Conservation (phyloP, 768 basidiomycete species). For the Amanita fuliginea region DNA sequence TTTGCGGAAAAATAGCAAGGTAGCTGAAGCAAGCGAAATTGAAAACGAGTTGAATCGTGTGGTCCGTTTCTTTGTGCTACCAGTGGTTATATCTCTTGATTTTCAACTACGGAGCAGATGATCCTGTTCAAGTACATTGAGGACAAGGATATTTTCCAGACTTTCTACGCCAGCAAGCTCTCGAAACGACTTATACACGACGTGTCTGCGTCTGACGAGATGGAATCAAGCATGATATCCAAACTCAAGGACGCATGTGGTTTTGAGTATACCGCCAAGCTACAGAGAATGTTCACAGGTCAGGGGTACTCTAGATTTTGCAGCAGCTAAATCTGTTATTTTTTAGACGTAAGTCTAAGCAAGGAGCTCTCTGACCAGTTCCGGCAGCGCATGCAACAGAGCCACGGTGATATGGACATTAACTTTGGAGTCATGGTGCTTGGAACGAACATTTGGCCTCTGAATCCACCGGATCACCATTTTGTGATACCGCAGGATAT, state of each 20-base stretch:
- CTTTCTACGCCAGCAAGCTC: slow-evolving; percentile 91
- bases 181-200: slow-evolving; percentile 88
- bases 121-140: slow-evolving; percentile 96
- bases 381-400: slow-evolving; percentile 85
- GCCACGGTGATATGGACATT: slow-evolving; percentile 78
- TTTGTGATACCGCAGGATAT: slow-evolving; percentile 88
- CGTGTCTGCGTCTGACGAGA: slow-evolving; percentile 90
- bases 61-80: slow-evolving; percentile 38
- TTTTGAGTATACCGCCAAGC: slow-evolving; percentile 93
- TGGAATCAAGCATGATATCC: slow-evolving; percentile 95
- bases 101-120: slow-evolving; percentile 60
- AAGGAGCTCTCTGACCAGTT: slow-evolving; percentile 93
- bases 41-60: slow-evolving; percentile 87
- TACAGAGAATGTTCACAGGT: slow-evolving; percentile 97
- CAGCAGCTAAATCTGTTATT: neutral
- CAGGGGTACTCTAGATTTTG: neutral
- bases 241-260: slow-evolving; percentile 96
- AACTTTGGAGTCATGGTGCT: slow-evolving; percentile 91
- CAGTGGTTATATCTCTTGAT: slow-evolving; percentile 19
- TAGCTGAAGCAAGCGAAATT: slow-evolving; percentile 83
- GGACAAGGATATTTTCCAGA: slow-evolving; percentile 98
- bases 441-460: slow-evolving; percentile 93
- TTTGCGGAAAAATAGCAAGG: slow-evolving; percentile 90
- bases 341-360: slow-evolving; percentile 83
- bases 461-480: slow-evolving; percentile 73